Base-by-base conservation (phyloP, 768 basidiomycete species). In the Tylopilus felleus region DNA sequence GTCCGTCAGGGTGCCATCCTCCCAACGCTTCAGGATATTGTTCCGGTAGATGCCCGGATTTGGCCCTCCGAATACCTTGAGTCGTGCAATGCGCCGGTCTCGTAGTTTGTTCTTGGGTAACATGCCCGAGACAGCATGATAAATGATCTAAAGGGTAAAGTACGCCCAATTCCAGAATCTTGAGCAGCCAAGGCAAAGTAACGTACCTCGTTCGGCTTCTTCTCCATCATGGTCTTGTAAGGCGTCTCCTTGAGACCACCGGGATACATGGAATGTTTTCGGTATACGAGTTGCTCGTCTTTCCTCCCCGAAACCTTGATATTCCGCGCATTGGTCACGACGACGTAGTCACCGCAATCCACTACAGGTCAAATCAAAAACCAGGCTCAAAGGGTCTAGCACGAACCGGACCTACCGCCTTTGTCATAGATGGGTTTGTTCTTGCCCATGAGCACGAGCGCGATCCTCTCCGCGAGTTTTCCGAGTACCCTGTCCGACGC, bases 401-500 rank as follows among this genome's bases (percentile, higher is more conserved):
- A 40, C 13, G 21, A 22, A 19, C 36, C 25, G 14, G 16, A 74
- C 87, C 54, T 57, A 93, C 96, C 83, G 60, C 87, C 81, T 10
- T 92, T 93, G 73, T 98, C 93, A 64, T 91, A 98, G 38, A 95
- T 92, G 7, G 96, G 95, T 68, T 98, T 99, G 72, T 98, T 94
- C 74, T 98, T 99, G 66, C 96, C 97, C 96, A 98, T 98, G 43
- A 99, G 80, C 29, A 94, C 93, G 53, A 92, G 81, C 4, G 97
- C 96, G 62, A 99, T 97, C 33, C 93, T 81, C 63, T 90, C 87
- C 7, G 97, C 95, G 10, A 98, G 81, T 77, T 95, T 93, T 67
- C 97, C 97, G 17, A 98, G 79, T n/a, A 94, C 77, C 36, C 95
- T 85, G 62, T 91, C 90, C 10, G 88, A 80, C 13, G 95, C 94